Conservation (phyloP, 2,329 filamentous ascomycete genomes). For the Aspergillus niger region DNA sequence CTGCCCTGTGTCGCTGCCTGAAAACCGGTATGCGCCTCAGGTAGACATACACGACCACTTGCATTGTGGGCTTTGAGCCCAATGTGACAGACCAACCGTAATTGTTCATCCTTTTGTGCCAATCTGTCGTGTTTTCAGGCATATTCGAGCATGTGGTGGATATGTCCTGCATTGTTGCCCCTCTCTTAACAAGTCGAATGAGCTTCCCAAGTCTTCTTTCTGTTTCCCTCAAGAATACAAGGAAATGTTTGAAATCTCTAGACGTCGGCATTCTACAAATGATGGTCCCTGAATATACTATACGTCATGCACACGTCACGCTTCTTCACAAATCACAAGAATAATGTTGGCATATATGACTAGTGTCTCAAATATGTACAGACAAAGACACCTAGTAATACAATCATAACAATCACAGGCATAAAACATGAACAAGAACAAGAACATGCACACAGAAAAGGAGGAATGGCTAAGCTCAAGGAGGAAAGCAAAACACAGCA, state of each 20-base stretch:
- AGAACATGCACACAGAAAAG: neutral
- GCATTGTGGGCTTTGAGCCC: neutral
- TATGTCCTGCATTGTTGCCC: no score
- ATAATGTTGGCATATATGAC: no score
- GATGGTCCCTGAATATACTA: no score
- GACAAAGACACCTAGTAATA: neutral
- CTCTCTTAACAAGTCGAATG: no score
- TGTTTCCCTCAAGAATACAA: no score
- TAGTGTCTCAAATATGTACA: conserved; percentile 2
- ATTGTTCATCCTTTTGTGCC: neutral
- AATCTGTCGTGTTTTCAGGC: neutral
- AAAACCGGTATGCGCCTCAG: neutral
- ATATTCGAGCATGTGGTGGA: no score
- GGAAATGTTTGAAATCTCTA: no score
- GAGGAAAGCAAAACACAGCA: neutral
- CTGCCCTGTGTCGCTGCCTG: conserved; percentile 1
- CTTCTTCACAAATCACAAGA: no score
- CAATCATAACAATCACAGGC: neutral
- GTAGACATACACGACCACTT: neutral
- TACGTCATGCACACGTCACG: no score
- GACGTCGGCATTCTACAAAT: no score
- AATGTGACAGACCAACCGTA: neutral
- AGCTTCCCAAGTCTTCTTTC: no score
- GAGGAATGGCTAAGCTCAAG: neutral
- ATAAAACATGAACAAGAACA: neutral